Evolutionary conservation across 1,284 basidiomycete genomes (phyloP), one percentile per base, ranked within the genome.

Genomic region (Anthracocystis walkeri): DNA sequence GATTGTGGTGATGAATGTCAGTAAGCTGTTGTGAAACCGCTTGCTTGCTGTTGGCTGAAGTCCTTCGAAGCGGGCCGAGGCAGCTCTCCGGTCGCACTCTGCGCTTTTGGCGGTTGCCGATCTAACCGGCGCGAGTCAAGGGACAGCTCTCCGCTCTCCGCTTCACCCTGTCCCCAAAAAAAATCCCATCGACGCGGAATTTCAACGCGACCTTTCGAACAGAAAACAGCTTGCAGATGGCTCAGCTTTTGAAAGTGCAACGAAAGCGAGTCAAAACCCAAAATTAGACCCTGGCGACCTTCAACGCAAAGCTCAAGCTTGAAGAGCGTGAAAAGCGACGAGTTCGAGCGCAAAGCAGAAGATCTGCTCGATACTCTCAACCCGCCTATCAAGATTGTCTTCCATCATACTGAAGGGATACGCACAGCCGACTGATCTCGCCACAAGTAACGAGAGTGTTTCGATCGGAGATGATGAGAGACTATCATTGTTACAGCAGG

Each of bases 51-150:
- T 25, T 58, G 14, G 33, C n/a, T 21, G 31, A 25, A 16, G n/a
- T 29, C 23, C n/a, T 25, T 38, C 25, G 5, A 16, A 29, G 29
- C 54, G 21, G 35, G 44, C 11, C 33, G 45, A 25, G 40, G 25
- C 44, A 16, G 41, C 16, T 12, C 46, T 58, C 56, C 56, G 56
- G 55, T 35, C 21, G 41, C 23, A 16, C 7, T 20, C 7, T 35
- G n/a, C 31, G 29, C 31, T 20, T 21, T 48, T 46, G 23, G 52
- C 53, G 18, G 12, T 58, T 58, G 38, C 56, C 56, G 46, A 58
- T 41, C 56, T 58, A 58, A 31, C 56, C 56, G 56, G 56, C 46
- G 23, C 56, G 14, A 21, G 35, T 25, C 29, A 5, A 21, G 10
- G 35, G 35, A 38, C 12, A 38, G 35, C 35, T 38, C 35, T 38